Evolutionary conservation across 1,284 basidiomycete genomes (phyloP).

Genomic region (Cutaneotrichosporon dermatis): DNA sequence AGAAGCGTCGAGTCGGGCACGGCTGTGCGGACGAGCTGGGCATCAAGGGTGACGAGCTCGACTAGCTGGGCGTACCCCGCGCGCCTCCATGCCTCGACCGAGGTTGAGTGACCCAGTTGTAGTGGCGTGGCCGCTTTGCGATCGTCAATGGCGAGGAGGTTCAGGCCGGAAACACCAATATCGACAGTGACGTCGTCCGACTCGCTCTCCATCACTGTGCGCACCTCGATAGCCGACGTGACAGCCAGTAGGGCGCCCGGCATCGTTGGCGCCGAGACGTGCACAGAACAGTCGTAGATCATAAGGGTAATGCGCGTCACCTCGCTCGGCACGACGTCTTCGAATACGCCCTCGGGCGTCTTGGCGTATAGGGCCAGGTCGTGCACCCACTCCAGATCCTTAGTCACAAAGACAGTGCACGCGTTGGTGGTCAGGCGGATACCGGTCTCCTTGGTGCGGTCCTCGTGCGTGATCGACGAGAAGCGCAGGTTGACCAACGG

Average conservation of each 20-base stretch:
- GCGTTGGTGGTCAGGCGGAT: slow-evolving; percentile 63
- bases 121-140: slow-evolving; percentile 39
- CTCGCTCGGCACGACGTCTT: slow-evolving; percentile 87
- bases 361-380: slow-evolving; percentile 68
- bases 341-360: slow-evolving; percentile 89
- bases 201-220: slow-evolving; percentile 66
- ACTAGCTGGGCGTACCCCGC: slow-evolving; percentile 61
- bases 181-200: slow-evolving; percentile 58
- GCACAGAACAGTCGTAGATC: slow-evolving; percentile 66
- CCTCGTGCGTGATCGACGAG: slow-evolving; percentile 61
- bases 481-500: slow-evolving; percentile 62
- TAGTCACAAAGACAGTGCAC: slow-evolving; percentile 61
- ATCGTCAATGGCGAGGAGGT: slow-evolving; percentile 64
- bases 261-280: slow-evolving; percentile 58
- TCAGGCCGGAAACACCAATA: slow-evolving; percentile 53
- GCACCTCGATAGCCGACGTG: slow-evolving; percentile 62
- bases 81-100: slow-evolving; percentile 59
- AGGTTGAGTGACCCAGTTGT: slow-evolving; percentile 21
- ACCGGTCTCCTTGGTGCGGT: slow-evolving; percentile 71
- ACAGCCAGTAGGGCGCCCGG: slow-evolving; percentile 64
- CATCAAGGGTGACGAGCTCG: slow-evolving; percentile 57
- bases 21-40: slow-evolving; percentile 44
- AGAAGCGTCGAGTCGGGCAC: slow-evolving; percentile 24
- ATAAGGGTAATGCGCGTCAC: slow-evolving; percentile 66
- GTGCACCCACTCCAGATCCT: slow-evolving; percentile 62